These are phyloP conservation scores for Tephrocybe sp. DNA, from an alignment of 768 basidiomycete species.

Conservation along the genomic window DNA sequence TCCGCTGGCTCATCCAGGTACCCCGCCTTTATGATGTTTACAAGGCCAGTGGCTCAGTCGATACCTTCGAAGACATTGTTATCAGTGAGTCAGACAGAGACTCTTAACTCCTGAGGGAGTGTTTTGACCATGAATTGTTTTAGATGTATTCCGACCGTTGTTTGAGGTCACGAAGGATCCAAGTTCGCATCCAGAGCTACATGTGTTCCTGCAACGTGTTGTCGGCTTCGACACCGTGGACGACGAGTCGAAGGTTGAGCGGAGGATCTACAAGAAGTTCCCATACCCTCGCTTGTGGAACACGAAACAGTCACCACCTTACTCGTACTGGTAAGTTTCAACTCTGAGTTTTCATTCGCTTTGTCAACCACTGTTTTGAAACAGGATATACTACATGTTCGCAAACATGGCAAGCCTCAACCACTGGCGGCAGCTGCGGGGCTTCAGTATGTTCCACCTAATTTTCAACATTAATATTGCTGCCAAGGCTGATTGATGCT, in stretches of 20 bases:
- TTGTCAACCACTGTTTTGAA: too few relatives aligned
- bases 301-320: constrained; percentile 86
- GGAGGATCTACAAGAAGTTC: constrained; percentile 90
- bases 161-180: constrained; percentile 98
- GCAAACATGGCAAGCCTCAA: constrained; percentile 96
- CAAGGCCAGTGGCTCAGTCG: constrained; percentile 80
- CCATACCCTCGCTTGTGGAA: constrained; percentile 92
- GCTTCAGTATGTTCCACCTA: constrained; percentile 74
- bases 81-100: constrained; percentile 61
- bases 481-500: too few relatives aligned
- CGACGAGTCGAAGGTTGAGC: constrained; percentile 93
- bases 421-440: constrained; percentile 82
- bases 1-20: constrained; percentile 96
- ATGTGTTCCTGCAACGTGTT: constrained; percentile 93
- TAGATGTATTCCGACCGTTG: constrained; percentile 90
- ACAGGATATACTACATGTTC: constrained; percentile 95
- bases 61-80: constrained; percentile 91
- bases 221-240: constrained; percentile 99
- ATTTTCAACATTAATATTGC: too few relatives aligned
- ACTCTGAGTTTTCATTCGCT: too few relatives aligned
- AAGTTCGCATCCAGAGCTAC: constrained; percentile 85
- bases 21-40: constrained; percentile 95
- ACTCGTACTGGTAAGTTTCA: constrained; percentile 82
- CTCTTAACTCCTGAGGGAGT: not conserved
- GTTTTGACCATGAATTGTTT: not conserved